These are phyloP conservation scores for Ophiocordyceps unilateralis DNA, from an alignment of 2,329 filamentous ascomycete genomes.

Conservation along the genomic window DNA sequence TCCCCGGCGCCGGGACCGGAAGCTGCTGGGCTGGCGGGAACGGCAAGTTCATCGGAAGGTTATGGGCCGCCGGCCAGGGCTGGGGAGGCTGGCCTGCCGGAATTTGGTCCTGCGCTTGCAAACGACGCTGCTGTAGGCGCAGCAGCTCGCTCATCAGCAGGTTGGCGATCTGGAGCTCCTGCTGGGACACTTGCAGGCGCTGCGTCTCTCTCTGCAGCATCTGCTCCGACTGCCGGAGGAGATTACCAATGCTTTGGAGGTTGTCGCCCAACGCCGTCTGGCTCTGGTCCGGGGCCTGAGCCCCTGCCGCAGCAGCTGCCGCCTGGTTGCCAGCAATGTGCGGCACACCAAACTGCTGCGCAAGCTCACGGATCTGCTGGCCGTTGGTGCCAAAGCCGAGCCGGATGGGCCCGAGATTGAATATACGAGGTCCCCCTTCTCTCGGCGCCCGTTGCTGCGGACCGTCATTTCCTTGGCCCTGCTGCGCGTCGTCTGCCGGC, in stretches of 20 bases:
- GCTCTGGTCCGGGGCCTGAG: constrained; percentile 6
- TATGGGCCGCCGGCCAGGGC: constrained; percentile 2
- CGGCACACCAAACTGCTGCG: constrained; percentile 40
- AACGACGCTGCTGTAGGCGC: constrained; percentile 39
- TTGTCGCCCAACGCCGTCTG: constrained; percentile 11
- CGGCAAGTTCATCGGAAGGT: neutral
- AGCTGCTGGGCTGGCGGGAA: constrained; percentile 5
- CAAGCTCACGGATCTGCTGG: constrained; percentile 49
- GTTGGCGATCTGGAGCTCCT: constrained; percentile 52
- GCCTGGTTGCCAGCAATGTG: constrained; percentile 11
- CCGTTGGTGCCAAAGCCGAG: constrained; percentile 61
- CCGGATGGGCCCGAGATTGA: constrained; percentile 58
- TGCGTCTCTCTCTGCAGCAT: constrained; percentile 52
- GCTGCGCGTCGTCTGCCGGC: constrained; percentile 3
- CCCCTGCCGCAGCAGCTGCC: constrained; percentile 5
- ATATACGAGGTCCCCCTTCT: constrained; percentile 35
- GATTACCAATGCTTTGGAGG: constrained; percentile 32
- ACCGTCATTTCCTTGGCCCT: constrained; percentile 4
- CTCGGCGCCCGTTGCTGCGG: constrained; percentile 6
- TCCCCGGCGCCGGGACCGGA: constrained; percentile 2
- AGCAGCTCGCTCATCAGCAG: constrained; percentile 50
- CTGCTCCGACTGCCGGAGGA: constrained; percentile 50
- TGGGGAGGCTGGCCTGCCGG: constrained; percentile 7
- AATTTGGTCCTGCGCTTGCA: constrained; percentile 14
- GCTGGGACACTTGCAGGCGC: constrained; percentile 42